Conservation (phyloP, 2,329 filamentous ascomycete genomes). For the Rhynchosporium agropyri region DNA sequence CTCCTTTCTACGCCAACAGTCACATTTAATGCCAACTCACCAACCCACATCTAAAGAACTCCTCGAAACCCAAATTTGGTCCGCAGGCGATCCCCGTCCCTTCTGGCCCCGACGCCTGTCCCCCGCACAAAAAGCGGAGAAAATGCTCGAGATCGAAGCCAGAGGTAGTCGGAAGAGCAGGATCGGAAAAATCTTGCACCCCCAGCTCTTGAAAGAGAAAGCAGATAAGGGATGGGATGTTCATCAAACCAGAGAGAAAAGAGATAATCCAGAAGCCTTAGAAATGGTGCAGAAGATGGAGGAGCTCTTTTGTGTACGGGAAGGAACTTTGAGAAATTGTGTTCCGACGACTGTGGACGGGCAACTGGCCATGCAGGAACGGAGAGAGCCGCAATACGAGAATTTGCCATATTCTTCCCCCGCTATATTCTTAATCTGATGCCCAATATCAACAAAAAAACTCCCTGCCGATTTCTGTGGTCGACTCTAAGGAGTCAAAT, state of each 20-base stretch:
- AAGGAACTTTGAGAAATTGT: conserved; percentile 15
- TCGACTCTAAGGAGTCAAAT: no score
- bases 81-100: conserved; percentile 54
- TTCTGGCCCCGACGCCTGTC: conserved; percentile 51
- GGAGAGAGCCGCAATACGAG: conserved; percentile 22
- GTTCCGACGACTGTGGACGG: conserved; percentile 21
- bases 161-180: conserved; percentile 55
- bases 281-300: conserved; percentile 11
- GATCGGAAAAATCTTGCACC: conserved; percentile 45
- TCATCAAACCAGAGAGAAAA: conserved; percentile 30
- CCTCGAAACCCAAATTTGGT: conserved; percentile 44
- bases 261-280: conserved; percentile 2
- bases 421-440: no score
- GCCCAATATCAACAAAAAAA: no score
- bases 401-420: not conserved
- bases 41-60: conserved; percentile 13
- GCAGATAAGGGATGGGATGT: conserved; percentile 31
- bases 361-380: conserved; percentile 27
- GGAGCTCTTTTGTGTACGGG: conserved; percentile 27
- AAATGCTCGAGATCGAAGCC: conserved; percentile 52
- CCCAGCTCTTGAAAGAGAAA: conserved; percentile 29
- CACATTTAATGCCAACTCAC: not conserved
- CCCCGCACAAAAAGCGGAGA: conserved; percentile 51
- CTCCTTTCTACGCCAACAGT: conserved; percentile 20
- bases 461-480: no score